phyloP scores from a whole-genome alignment of 1,284 basidiomycete genomes.

The Cryptococcus sp. region DNA sequence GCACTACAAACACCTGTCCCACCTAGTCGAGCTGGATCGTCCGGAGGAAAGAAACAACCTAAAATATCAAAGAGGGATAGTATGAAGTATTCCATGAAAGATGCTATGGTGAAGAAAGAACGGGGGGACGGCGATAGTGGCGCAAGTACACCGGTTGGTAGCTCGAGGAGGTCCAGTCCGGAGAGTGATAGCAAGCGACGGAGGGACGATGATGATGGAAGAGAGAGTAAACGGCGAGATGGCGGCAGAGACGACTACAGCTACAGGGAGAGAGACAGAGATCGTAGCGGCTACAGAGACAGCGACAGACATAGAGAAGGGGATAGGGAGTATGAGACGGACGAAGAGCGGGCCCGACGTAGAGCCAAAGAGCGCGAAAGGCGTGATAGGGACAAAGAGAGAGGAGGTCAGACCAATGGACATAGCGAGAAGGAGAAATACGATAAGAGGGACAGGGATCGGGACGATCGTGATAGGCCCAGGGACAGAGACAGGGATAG shows the following conservation, averaged over 20 bases:
- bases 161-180: conserved; percentile 5
- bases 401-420: conserved; percentile 1
- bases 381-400: conserved; percentile 8
- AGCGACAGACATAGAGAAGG: conserved; percentile 20
- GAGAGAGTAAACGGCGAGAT: background rate
- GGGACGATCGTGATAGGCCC: conserved; percentile 14
- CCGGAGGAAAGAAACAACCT: conserved; percentile 27
- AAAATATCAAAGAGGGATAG: conserved; percentile 34
- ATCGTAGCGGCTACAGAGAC: conserved; percentile 14
- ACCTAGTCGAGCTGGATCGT: conserved; percentile 26
- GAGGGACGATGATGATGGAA: conserved; percentile 5
- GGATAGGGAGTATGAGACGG: conserved; percentile 33
- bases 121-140: background rate
- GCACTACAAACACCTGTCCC: conserved; percentile 48
- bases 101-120: conserved; percentile 37
- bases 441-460: conserved; percentile 21
- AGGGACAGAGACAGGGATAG: conserved; percentile 12
- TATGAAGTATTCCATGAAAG: conserved; percentile 45
- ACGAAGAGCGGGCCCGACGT: conserved; percentile 35
- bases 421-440: conserved; percentile 11
- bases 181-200: conserved; percentile 6
- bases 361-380: conserved; percentile 36
- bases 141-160: conserved; percentile 4
- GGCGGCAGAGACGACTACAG: conserved; percentile 3
- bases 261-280: conserved; percentile 13